phyloP scores from a whole-genome alignment of 2,329 filamentous ascomycete genomes.

The Diplodia seriata region DNA sequence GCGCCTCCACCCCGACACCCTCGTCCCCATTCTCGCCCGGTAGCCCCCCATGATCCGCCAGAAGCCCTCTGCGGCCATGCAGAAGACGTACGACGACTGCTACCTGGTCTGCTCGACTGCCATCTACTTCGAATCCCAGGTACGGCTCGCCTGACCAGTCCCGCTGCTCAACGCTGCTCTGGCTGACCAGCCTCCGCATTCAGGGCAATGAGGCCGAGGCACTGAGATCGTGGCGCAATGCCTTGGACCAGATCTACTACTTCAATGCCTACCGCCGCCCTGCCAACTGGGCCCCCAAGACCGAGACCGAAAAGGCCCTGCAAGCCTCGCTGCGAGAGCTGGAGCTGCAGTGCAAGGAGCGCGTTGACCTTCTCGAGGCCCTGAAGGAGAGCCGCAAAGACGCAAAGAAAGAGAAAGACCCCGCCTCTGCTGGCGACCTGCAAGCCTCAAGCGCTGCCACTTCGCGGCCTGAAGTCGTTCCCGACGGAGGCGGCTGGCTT shows the following conservation, averaged over 20 bases:
- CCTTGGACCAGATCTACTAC: conserved; percentile 86
- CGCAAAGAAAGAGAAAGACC: conserved; percentile 49
- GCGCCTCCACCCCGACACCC: background rate
- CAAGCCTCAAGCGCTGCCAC: background rate
- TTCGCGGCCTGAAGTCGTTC: conserved; percentile 26
- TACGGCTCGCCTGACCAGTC: conserved; percentile 48
- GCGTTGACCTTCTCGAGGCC: conserved; percentile 86
- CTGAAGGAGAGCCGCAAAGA: conserved; percentile 71
- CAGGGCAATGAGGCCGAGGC: conserved; percentile 93
- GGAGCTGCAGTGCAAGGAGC: conserved; percentile 90
- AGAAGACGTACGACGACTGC: conserved; percentile 97
- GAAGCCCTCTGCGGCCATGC: conserved; percentile 74
- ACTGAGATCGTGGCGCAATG: conserved; percentile 85
- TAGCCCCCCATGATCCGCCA: conserved; percentile 58
- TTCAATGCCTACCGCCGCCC: conserved; percentile 79
- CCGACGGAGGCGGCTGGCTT: conserved; percentile 65
- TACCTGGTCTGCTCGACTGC: conserved; percentile 95
- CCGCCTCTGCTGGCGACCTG: background rate
- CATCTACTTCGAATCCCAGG: conserved; percentile 94
- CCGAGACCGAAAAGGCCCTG: conserved; percentile 83
- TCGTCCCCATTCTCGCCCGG: conserved; percentile 6
- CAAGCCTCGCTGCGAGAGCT: conserved; percentile 81
- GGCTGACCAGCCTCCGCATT: conserved; percentile 8
- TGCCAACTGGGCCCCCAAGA: conserved; percentile 71
- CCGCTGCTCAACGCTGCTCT: conserved; percentile 15